These are phyloP conservation scores for Cochlearia excelsa DNA, from an alignment of 345 rosid species.

Conservation along the genomic window DNA sequence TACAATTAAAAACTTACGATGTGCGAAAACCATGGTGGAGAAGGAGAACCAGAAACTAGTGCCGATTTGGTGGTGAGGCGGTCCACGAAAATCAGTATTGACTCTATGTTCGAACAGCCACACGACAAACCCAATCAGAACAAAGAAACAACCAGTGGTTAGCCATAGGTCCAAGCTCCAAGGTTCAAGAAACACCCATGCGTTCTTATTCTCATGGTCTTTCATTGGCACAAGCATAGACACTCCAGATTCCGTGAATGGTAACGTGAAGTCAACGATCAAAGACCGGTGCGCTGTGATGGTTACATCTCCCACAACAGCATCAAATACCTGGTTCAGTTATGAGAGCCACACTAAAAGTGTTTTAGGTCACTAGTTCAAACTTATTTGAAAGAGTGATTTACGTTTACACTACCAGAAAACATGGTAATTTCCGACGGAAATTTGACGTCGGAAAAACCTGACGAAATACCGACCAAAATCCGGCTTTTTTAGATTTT, in stretches of 20 bases:
- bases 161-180: conserved; percentile 65
- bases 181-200: conserved; percentile 72
- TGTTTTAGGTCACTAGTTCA: too few relatives aligned
- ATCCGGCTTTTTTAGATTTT: too few relatives aligned
- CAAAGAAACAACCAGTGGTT: conserved; percentile 47
- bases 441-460: too few relatives aligned
- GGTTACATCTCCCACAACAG: conserved; percentile 66
- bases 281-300: conserved; percentile 45
- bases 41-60: conserved; percentile 39
- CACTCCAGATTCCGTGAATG: conserved; percentile 67
- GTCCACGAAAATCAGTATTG: conserved; percentile 59
- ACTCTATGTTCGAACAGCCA: conserved; percentile 73
- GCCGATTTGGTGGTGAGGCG: conserved; percentile 36
- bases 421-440: too few relatives aligned
- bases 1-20: conserved; percentile 22
- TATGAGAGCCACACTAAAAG: too few relatives aligned
- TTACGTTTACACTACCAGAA: too few relatives aligned
- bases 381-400: too few relatives aligned
- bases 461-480: too few relatives aligned
- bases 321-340: conserved; percentile 47
- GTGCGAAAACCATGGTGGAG: conserved; percentile 35
- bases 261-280: conserved; percentile 62
- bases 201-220: conserved; percentile 38
- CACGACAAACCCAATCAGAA: conserved; percentile 54
- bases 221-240: conserved; percentile 59